Percentiles rank a stretch among this genome's conserved stretches.
These are phyloP conservation scores for Fusarium tupiense DNA, from an alignment of 2,329 filamentous ascomycete genomes.

Conservation along the genomic window DNA sequence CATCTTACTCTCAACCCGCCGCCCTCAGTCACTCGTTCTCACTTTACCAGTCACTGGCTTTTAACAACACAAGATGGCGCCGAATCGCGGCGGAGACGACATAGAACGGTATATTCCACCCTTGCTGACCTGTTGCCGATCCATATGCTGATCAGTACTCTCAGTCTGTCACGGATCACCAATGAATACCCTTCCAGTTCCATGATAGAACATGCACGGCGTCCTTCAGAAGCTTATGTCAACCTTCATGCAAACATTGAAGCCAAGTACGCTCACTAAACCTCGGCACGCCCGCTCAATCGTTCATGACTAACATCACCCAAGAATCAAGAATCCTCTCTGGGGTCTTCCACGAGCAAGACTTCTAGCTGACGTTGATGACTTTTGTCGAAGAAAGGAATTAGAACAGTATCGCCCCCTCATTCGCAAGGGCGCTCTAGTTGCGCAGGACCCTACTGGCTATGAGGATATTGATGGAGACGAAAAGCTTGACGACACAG, in stretches of 20 bases:
- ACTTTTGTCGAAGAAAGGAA: slow-evolving; percentile 69
- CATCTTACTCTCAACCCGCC: background rate
- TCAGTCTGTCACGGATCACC: slow-evolving; percentile 37
- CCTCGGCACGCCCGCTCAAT: background rate
- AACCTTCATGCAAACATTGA: slow-evolving; percentile 59
- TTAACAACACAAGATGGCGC: slow-evolving; percentile 30
- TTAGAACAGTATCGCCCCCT: slow-evolving; percentile 67
- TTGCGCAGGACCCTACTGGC: slow-evolving; percentile 74
- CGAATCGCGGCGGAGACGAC: slow-evolving; percentile 41
- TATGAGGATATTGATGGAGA: slow-evolving; percentile 69
- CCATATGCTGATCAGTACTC: slow-evolving; percentile 27
- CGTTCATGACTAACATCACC: slow-evolving; percentile 20
- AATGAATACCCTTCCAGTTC: slow-evolving; percentile 44
- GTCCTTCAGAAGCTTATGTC: slow-evolving; percentile 46
- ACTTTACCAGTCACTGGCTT: background rate
- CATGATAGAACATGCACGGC: slow-evolving; percentile 51
- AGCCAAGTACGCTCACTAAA: slow-evolving; percentile 52
- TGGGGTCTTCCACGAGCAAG: slow-evolving; percentile 61
- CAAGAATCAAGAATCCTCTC: slow-evolving; percentile 59
- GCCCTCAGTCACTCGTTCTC: background rate
- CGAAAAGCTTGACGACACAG: slow-evolving; percentile 66
- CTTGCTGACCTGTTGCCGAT: background rate
- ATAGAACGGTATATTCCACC: slow-evolving; percentile 40
- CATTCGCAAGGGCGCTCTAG: slow-evolving; percentile 75
- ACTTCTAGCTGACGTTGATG: slow-evolving; percentile 65